phyloP scores from a whole-genome alignment of 768 basidiomycete genomes.

The Sporobolomyces phaffii region DNA sequence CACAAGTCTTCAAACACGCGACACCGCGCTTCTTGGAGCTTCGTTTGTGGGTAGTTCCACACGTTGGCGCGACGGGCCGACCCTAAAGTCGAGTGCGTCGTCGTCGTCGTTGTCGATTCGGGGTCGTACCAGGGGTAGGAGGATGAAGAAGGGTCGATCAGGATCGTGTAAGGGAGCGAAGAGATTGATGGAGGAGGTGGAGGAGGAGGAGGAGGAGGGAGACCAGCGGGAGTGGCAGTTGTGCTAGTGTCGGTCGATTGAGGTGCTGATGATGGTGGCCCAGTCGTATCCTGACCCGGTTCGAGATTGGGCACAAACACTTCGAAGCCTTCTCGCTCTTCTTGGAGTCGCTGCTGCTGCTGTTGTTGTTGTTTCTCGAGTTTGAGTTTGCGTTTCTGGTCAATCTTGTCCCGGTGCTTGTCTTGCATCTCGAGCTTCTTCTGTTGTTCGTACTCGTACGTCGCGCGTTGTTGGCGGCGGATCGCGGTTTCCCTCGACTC shows the following conservation, averaged over 20 bases:
- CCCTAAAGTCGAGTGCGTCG: constrained; percentile 55
- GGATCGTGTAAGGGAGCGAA: constrained; percentile 40
- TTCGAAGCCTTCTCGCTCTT: constrained; percentile 52
- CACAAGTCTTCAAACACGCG: constrained; percentile 73
- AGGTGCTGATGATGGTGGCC: too few relatives aligned
- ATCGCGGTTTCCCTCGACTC: constrained; percentile 48
- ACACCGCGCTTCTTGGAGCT: constrained; percentile 63
- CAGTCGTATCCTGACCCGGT: constrained; percentile 49
- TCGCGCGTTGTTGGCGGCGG: constrained; percentile 53
- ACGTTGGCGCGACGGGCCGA: constrained; percentile 62
- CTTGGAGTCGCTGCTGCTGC: constrained; percentile 61
- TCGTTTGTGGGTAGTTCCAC: constrained; percentile 49
- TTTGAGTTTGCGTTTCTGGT: constrained; percentile 44
- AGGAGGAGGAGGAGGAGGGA: constrained; percentile 39
- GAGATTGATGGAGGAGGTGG: background rate
- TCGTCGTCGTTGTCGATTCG: constrained; percentile 38
- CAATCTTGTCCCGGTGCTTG: constrained; percentile 53
- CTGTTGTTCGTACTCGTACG: constrained; percentile 50
- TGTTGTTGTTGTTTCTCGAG: constrained; percentile 14
- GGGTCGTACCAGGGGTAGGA: constrained; percentile 65
- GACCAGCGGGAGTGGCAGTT: too few relatives aligned
- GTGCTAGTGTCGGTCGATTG: too few relatives aligned
- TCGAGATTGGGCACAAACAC: constrained; percentile 22
- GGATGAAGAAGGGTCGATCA: constrained; percentile 62
- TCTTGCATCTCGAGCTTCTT: constrained; percentile 55